These are phyloP conservation scores for Flaveria robusta DNA, from an alignment of 129 eudicot genomes.

Conservation along the genomic window DNA sequence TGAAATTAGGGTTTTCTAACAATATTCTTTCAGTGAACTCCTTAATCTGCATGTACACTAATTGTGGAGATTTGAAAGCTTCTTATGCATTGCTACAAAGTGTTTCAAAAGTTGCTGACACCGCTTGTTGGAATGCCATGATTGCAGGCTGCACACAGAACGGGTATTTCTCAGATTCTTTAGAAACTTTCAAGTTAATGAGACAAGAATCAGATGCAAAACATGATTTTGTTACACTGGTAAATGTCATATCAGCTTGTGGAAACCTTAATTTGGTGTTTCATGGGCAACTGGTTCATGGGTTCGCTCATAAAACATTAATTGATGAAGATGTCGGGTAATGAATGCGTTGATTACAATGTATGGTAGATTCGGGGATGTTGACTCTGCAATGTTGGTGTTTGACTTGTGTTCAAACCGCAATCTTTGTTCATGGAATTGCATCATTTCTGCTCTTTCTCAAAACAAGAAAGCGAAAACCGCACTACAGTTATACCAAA, in stretches of 20 bases:
- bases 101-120: conserved; percentile 38
- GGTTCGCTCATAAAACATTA: conserved; percentile 51
- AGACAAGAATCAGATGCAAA: conserved; percentile 38
- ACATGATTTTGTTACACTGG: conserved; percentile 53
- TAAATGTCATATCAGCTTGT: conserved; percentile 53
- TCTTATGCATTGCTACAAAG: conserved; percentile 42
- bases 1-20: conserved; percentile 54
- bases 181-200: conserved; percentile 52
- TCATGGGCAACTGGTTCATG: conserved; percentile 53
- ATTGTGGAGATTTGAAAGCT: conserved; percentile 51
- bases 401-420: conserved; percentile 43
- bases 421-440: conserved; percentile 74
- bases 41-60: conserved; percentile 61
- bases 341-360: conserved; percentile 59
- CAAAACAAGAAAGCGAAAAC: conserved; percentile 55
- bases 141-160: conserved; percentile 61
- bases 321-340: conserved; percentile 45
- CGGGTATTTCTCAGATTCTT: conserved; percentile 50
- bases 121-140: conserved; percentile 62
- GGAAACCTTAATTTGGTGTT: conserved; percentile 51
- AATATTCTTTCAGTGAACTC: conserved; percentile 49
- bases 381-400: conserved; percentile 45
- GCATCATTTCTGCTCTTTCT: conserved; percentile 57
- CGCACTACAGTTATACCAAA: conserved; percentile 51
- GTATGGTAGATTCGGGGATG: conserved; percentile 59